Base-by-base conservation (phyloP, 352 stramenopile species). In the Phytopythium helicoides region DNA sequence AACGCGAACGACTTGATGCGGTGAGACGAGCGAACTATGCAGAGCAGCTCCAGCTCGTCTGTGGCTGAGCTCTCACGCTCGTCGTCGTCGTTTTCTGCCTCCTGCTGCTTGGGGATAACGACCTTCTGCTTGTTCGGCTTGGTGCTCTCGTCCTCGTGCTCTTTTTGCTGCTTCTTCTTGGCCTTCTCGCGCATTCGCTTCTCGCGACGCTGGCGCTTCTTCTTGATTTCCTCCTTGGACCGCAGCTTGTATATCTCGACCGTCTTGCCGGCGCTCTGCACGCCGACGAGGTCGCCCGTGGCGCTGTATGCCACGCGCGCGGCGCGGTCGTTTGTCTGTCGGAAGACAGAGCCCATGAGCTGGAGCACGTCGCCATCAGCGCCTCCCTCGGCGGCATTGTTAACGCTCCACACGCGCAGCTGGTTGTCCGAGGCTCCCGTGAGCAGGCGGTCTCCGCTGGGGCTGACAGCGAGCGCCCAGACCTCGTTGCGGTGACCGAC, bases 401-500 rank as follows among this genome's bases (percentile, higher is more conserved):
- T 52, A 1, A 90, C 64, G 39, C 65, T 81, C 70, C 80, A 94
- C 21, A 92, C 81, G 16, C 87, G 74, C 34, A 95, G 56, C 51
- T 92, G 76, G 52, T 94, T 92, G 59, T 95, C 86, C 18, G 85
- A 94, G 6, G 79, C 75, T 19, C 81, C 86, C 5, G 81, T 95
- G 25, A 94, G 52, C 16, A 96, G 50, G 6, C 85, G 81, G 37
- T 89, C 66, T 45, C 71, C 76, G 21, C 55, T 54, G 0, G 76
- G 58, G 40, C 76, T 92, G 34, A 96, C 67, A 21, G 86, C 91
- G 18, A 98, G 65, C 31, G 74, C 84, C 92, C 94, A 98, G 6
- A 98, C 88, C 61, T 98, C 92, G 38, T 87, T 95, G 23, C 90
- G 76, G 66, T 98, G 90, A 26, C 90, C 89, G 31, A 97, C 86